These are phyloP conservation scores for Lunasporangiospora selenospora DNA, from an alignment of 192 early-diverging fungal genomes.

Conservation along the genomic window DNA sequence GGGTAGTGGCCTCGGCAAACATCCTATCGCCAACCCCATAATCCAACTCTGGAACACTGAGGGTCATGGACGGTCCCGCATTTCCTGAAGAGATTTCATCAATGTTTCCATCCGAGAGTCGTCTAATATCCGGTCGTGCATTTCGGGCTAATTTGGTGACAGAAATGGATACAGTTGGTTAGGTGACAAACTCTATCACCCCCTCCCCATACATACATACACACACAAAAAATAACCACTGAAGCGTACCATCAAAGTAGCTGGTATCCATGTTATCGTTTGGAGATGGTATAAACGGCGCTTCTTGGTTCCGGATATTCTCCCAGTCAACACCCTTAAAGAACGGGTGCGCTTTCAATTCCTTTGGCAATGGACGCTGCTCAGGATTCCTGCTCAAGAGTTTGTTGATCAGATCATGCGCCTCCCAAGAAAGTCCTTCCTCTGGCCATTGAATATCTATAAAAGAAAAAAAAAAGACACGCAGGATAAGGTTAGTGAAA, in stretches of 20 bases:
- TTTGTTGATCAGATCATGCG: slow-evolving; percentile 74
- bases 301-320: slow-evolving; percentile 73
- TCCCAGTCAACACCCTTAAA: slow-evolving; percentile 82
- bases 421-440: slow-evolving; percentile 64
- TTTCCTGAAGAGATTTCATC: slow-evolving; percentile 48
- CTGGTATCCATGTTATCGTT: slow-evolving; percentile 87
- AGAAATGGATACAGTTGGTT: neutral
- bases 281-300: slow-evolving; percentile 87
- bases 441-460: slow-evolving; percentile 74
- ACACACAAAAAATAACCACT: neutral
- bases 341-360: slow-evolving; percentile 75
- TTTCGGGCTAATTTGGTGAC: slow-evolving; percentile 58
- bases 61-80: neutral
- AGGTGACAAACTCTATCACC: neutral
- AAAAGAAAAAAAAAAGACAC: neutral
- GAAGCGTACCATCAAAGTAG: slow-evolving; percentile 80
- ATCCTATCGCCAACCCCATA: too few relatives aligned
- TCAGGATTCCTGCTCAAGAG: slow-evolving; percentile 79
- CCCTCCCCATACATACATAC: slow-evolving; percentile 1
- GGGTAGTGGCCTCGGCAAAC: too few relatives aligned
- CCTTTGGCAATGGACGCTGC: slow-evolving; percentile 66
- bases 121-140: slow-evolving; percentile 79
- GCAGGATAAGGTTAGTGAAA: neutral
- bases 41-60: too few relatives aligned
- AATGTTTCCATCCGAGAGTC: slow-evolving; percentile 70